These are phyloP conservation scores for Hysterium pulicare DNA, from an alignment of 2,329 filamentous ascomycete species.

Conservation along the genomic window DNA sequence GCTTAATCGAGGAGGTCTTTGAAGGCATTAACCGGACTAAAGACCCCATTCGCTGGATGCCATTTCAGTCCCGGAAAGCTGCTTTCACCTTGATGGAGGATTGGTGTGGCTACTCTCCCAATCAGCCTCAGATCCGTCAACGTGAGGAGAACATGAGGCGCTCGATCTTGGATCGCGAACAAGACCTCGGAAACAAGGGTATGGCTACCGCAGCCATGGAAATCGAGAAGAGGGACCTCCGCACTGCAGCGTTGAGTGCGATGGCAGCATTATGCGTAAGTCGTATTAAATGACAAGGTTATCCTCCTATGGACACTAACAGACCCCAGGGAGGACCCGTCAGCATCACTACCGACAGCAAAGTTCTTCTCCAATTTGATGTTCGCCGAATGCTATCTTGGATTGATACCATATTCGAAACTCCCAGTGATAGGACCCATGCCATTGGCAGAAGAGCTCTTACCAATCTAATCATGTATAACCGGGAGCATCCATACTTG, in stretches of 20 bases:
- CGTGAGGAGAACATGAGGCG: constrained; percentile 86
- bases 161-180: constrained; percentile 75
- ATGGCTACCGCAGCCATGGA: constrained; percentile 87
- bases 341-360: constrained; percentile 82
- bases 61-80: constrained; percentile 92
- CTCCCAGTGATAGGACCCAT: constrained; percentile 87
- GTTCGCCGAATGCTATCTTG: constrained; percentile 88
- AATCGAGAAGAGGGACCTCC: constrained; percentile 90
- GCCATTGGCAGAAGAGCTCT: constrained; percentile 83
- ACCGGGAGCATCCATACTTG: constrained; percentile 79
- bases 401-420: constrained; percentile 93
- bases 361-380: constrained; percentile 85
- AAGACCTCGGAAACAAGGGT: constrained; percentile 67
- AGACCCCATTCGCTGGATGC: constrained; percentile 90
- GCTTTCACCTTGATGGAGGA: constrained; percentile 97
- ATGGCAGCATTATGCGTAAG: constrained; percentile 91
- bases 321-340: constrained; percentile 60
- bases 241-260: constrained; percentile 84
- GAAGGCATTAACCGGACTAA: constrained; percentile 83
- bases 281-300: constrained; percentile 28
- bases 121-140: constrained; percentile 75
- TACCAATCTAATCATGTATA: constrained; percentile 85
- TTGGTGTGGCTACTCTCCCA: constrained; percentile 96
- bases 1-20: constrained; percentile 87
- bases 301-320: constrained; percentile 9